Percentiles rank a stretch among this genome's conserved stretches.
phyloP scores from a whole-genome alignment of 768 basidiomycete species.

The Lactifluus subvellereus region DNA sequence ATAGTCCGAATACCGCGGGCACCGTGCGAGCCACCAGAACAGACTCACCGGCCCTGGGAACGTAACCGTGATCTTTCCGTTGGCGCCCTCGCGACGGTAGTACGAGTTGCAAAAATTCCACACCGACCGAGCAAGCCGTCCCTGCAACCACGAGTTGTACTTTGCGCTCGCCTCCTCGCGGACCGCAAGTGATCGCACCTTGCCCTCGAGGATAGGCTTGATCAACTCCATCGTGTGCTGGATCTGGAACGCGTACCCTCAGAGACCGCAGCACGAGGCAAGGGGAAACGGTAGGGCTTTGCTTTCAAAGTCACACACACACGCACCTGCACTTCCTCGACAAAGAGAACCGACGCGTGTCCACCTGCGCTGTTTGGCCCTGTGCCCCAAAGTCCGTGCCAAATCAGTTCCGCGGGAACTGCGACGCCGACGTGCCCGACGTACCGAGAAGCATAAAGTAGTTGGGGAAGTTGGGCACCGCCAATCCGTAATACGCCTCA shows the following conservation, averaged over 20 bases:
- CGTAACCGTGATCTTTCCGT: slow-evolving; percentile 40
- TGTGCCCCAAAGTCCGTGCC: background rate
- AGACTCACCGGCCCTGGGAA: slow-evolving; percentile 50
- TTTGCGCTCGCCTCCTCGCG: slow-evolving; percentile 40
- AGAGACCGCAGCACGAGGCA: background rate
- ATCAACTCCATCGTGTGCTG: slow-evolving; percentile 44
- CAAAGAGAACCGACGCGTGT: slow-evolving; percentile 53
- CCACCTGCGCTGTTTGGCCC: slow-evolving; percentile 51
- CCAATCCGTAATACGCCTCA: slow-evolving; percentile 45
- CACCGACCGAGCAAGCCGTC: slow-evolving; percentile 42
- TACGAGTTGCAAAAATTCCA: slow-evolving; percentile 52
- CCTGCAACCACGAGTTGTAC: slow-evolving; percentile 50
- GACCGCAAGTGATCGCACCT: slow-evolving; percentile 46
- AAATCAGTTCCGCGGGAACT: background rate
- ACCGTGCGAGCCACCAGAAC: slow-evolving; percentile 48
- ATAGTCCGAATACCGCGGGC: slow-evolving; percentile 41
- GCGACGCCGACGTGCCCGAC: background rate
- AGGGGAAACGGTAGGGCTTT: background rate
- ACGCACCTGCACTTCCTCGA: slow-evolving; percentile 48
- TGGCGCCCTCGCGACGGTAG: slow-evolving; percentile 38
- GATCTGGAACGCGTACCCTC: slow-evolving; percentile 36
- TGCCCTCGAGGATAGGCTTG: slow-evolving; percentile 45
- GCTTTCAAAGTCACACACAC: background rate
- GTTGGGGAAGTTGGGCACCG: slow-evolving; percentile 24
- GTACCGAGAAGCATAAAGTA: slow-evolving; percentile 22